Conservation (phyloP, 2,329 filamentous ascomycete genomes). For the Colletotrichum paranaense region DNA sequence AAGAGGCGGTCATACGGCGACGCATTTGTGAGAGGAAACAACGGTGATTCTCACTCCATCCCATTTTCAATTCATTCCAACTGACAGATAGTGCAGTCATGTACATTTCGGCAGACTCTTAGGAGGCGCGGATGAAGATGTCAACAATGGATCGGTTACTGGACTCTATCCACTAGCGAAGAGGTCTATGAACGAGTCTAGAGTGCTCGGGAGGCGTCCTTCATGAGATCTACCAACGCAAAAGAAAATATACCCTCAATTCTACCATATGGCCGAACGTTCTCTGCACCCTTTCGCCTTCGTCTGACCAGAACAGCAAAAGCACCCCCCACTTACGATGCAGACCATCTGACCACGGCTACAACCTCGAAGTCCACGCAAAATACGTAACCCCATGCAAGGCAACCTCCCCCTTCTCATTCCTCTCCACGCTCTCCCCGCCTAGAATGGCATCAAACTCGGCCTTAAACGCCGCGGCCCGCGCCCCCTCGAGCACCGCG, state of each 20-base stretch:
- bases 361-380: conserved; percentile 68
- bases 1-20: conserved; percentile 89
- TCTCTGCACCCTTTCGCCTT: neutral
- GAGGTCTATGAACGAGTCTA: neutral
- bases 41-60: conserved; percentile 70
- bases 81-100: conserved; percentile 62
- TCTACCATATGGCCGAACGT: neutral
- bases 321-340: neutral
- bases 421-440: conserved; percentile 63
- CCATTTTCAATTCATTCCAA: neutral
- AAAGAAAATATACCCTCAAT: conserved; percentile 34
- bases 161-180: neutral
- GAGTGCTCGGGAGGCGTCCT: conserved; percentile 4
- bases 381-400: conserved; percentile 73
- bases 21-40: conserved; percentile 96
- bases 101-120: conserved; percentile 76
- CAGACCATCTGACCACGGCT: conserved; percentile 28
- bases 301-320: neutral
- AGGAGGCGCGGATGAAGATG: neutral
- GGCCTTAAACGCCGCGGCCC: conserved; percentile 59
- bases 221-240: conserved; percentile 11
- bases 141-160: neutral
- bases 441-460: conserved; percentile 66
- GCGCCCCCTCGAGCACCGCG: conserved; percentile 64
- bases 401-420: conserved; percentile 71